Percentiles rank a stretch among this genome's conserved stretches.
phyloP scores from a whole-genome alignment of 225 moss, liverwort and hornwort species.

The Sphagnum contortum region DNA sequence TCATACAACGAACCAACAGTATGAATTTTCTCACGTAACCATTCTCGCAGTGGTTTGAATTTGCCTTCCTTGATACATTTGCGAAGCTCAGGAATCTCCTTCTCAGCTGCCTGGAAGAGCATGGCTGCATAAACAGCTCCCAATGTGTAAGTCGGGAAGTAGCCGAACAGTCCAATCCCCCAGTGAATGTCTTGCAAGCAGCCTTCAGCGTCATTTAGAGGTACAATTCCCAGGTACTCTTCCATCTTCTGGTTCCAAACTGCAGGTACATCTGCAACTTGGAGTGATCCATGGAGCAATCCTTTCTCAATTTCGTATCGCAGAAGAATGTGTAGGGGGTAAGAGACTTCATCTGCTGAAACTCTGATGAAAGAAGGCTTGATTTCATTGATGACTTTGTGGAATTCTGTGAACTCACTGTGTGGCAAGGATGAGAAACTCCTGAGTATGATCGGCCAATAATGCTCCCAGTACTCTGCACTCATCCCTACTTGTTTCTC shows the following conservation, averaged over 20 bases:
- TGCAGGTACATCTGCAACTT: slow-evolving; percentile 7
- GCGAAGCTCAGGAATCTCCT: slow-evolving; percentile 8
- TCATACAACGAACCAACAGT: slow-evolving; percentile 17
- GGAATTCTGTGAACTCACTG: slow-evolving; percentile 5
- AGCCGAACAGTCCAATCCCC: slow-evolving; percentile 14
- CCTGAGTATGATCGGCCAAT: slow-evolving; percentile 12
- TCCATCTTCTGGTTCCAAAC: slow-evolving; percentile 19
- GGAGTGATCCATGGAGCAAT: slow-evolving; percentile 8
- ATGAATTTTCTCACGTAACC: slow-evolving; percentile 13
- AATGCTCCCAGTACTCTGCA: slow-evolving; percentile 17
- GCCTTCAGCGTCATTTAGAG: slow-evolving; percentile 10
- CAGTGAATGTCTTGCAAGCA: slow-evolving; percentile 19
- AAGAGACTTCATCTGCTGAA: slow-evolving; percentile 15
- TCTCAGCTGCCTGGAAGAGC: slow-evolving; percentile 13
- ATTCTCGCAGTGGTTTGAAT: slow-evolving; percentile 12
- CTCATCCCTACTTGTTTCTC: slow-evolving; percentile 24
- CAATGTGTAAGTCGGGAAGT: slow-evolving; percentile 18
- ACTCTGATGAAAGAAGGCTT: slow-evolving; percentile 16
- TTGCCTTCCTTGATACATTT: slow-evolving; percentile 16
- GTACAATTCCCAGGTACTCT: slow-evolving; percentile 16
- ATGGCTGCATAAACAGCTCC: slow-evolving; percentile 17
- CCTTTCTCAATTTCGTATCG: slow-evolving; percentile 21
- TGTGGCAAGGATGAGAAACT: slow-evolving; percentile 16
- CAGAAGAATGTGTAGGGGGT: slow-evolving; percentile 16
- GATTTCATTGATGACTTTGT: slow-evolving; percentile 17